A percentile compares a stretch with the other conserved stretches of the same genome.
Evolutionary conservation across 106 monocot species (phyloP).

Genomic region (Dactylorhiza incarnata): DNA sequence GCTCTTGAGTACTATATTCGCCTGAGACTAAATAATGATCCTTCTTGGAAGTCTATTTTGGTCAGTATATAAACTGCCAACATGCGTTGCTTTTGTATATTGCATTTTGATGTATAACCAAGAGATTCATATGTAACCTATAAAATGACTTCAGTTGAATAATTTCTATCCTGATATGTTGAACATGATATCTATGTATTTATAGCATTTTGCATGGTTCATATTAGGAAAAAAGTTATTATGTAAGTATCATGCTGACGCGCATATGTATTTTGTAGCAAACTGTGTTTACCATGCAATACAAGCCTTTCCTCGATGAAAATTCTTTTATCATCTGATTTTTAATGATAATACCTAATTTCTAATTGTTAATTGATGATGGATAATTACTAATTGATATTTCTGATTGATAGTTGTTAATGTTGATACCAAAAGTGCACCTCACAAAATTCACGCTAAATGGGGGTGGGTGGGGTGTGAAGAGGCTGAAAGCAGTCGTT

Average conservation of each 20-base stretch:
- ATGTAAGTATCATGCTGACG: too few relatives aligned
- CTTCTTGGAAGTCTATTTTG: constrained; percentile 41
- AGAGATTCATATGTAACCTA: background rate
- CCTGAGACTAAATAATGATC: constrained; percentile 34
- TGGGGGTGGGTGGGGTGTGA: too few relatives aligned
- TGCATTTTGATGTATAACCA: background rate
- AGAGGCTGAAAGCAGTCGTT: too few relatives aligned
- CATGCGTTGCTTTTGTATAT: background rate
- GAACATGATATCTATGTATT: background rate
- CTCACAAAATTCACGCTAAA: too few relatives aligned
- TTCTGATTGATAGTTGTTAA: too few relatives aligned
- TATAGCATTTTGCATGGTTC: background rate
- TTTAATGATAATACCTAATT: background rate
- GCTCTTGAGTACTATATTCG: constrained; percentile 47
- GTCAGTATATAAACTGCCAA: constrained; percentile 12
- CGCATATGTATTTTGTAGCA: background rate
- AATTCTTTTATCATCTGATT: background rate
- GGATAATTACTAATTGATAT: too few relatives aligned
- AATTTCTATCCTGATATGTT: background rate
- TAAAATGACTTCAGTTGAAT: background rate
- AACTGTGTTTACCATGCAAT: background rate
- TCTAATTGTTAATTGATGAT: too few relatives aligned
- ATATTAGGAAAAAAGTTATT: too few relatives aligned
- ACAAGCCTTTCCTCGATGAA: background rate
- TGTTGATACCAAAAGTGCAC: too few relatives aligned